These are phyloP conservation scores for Backusella tuberculispora DNA, from an alignment of 192 early-diverging fungal species.

Conservation along the genomic window DNA sequence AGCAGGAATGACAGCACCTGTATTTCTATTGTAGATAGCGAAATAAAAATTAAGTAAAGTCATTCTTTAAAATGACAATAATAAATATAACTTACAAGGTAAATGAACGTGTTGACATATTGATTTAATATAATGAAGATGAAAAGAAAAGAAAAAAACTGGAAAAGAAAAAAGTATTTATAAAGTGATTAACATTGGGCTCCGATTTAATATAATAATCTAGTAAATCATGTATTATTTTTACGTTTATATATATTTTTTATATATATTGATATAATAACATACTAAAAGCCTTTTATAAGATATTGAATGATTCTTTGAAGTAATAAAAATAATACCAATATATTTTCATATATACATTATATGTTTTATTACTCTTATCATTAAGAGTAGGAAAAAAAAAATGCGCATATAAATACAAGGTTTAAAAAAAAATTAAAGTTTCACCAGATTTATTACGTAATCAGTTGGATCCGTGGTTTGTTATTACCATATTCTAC, in stretches of 20 bases:
- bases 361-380: too few species aligned
- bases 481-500: neutral
- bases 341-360: too few species aligned
- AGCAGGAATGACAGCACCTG: conserved; percentile 64
- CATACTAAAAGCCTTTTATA: too few species aligned
- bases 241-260: too few species aligned
- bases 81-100: neutral
- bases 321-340: too few species aligned
- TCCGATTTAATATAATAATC: neutral
- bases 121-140: neutral
- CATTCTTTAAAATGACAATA: neutral
- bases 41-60: neutral
- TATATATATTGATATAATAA: too few species aligned
- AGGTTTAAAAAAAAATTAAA: neutral
- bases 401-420: neutral
- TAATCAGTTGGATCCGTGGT: neutral
- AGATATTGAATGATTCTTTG: too few species aligned
- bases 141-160: neutral
- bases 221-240: too few species aligned
- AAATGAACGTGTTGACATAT: neutral
- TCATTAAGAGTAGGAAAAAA: neutral
- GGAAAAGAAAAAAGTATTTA: conserved; percentile 5
- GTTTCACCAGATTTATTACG: conserved; percentile 1
- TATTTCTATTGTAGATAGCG: conserved; percentile 45
- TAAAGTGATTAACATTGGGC: conserved; percentile 1